A percentile compares a stretch with the other conserved stretches of the same genome.
phyloP scores from a whole-genome alignment of 1,284 basidiomycete genomes.

The Malassezia restricta region DNA sequence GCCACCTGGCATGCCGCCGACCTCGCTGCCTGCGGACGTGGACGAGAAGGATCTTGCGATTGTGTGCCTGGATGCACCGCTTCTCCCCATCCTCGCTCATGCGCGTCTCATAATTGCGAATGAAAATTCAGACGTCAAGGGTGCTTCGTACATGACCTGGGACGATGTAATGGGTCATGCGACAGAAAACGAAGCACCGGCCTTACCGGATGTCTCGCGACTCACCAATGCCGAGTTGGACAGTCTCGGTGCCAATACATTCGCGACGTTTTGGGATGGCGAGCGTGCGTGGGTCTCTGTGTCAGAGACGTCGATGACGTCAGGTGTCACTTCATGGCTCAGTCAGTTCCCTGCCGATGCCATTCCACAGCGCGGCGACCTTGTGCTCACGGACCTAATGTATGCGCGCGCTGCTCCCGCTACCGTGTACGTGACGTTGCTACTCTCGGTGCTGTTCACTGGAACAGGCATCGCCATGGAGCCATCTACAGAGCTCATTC shows the following conservation, averaged over 20 bases:
- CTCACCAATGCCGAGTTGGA: constrained; percentile 7
- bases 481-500: neutral
- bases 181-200: constrained; percentile 13
- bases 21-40: neutral
- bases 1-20: neutral
- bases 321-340: constrained; percentile 28
- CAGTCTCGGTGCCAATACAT: neutral
- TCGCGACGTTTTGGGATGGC: constrained; percentile 8
- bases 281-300: constrained; percentile 1
- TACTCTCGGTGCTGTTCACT: constrained; percentile 34
- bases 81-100: neutral
- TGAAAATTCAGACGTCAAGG: neutral
- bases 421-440: constrained; percentile 22
- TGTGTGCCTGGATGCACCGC: constrained; percentile 5
- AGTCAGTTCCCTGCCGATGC: constrained; percentile 19
- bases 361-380: constrained; percentile 24
- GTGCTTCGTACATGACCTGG: neutral
- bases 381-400: constrained; percentile 24
- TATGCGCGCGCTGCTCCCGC: constrained; percentile 15
- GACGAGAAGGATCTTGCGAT: neutral
- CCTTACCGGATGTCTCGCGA: neutral
- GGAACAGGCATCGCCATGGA: constrained; percentile 29
- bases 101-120: neutral
- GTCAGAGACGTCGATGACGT: constrained; percentile 11
- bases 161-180: constrained; percentile 10